Conservation (phyloP, 371 early-diverging fungal genomes). For the Mucor irregularis region DNA sequence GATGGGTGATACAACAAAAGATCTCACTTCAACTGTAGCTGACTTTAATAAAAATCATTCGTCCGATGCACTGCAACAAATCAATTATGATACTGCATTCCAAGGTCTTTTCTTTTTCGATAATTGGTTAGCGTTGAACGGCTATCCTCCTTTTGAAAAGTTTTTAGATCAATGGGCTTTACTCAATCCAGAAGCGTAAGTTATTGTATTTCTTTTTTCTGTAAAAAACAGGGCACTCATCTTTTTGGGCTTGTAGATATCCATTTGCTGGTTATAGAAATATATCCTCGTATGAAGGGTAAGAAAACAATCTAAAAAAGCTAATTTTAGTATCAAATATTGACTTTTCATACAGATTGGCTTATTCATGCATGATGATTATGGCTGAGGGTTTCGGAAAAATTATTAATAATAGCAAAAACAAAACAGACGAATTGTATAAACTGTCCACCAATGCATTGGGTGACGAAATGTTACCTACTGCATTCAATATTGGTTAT, state of each 20-base stretch:
- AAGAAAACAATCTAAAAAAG: constrained; percentile 6
- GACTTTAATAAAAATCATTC: constrained; percentile 26
- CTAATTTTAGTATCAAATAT: neutral
- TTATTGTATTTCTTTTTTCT: neutral
- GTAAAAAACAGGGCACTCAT: neutral
- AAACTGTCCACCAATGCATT: constrained; percentile 42
- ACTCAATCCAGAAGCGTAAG: constrained; percentile 48
- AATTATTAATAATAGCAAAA: constrained; percentile 36
- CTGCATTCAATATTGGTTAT: constrained; percentile 56
- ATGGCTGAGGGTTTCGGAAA: constrained; percentile 53
- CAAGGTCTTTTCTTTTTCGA: constrained; percentile 60
- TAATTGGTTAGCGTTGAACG: constrained; percentile 51
- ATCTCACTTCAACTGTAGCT: constrained; percentile 25
- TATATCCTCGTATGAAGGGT: constrained; percentile 64
- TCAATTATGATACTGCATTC: constrained; percentile 34
- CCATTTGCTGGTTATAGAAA: constrained; percentile 58
- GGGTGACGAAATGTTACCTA: constrained; percentile 42
- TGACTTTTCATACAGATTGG: constrained; percentile 42
- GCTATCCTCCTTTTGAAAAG: constrained; percentile 54
- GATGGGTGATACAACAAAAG: constrained; percentile 42
- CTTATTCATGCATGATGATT: constrained; percentile 63
- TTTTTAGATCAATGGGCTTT: constrained; percentile 55
- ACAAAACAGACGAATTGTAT: constrained; percentile 37
- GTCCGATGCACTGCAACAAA: constrained; percentile 2
- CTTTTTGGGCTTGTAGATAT: constrained; percentile 34